phyloP scores from a whole-genome alignment of 2,329 filamentous ascomycete genomes.

The Monascus ruber region DNA sequence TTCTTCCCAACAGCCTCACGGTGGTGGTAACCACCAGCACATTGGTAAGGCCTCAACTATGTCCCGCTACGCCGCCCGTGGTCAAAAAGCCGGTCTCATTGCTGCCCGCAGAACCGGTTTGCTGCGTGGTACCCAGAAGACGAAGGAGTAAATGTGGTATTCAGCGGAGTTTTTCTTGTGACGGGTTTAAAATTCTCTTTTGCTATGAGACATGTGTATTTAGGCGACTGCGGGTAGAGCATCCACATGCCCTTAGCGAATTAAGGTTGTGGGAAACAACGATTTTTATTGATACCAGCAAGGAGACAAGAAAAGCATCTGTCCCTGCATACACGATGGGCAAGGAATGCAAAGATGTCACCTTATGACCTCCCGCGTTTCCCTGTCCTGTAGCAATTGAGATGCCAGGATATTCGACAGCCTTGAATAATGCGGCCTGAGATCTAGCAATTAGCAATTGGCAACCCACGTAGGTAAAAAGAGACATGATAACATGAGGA shows the following conservation, averaged over 20 bases:
- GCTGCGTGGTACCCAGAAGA: conserved; percentile 99
- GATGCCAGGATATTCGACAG: too few species aligned
- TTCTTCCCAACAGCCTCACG: conserved; percentile 52
- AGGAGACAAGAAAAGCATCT: background rate
- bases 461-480: too few species aligned
- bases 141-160: conserved; percentile 71
- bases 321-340: too few species aligned
- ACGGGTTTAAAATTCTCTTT: conserved; percentile 30
- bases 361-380: too few species aligned
- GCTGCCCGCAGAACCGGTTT: conserved; percentile 99
- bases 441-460: too few species aligned
- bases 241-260: conserved; percentile 28
- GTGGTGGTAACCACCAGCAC: conserved; percentile 99
- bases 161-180: conserved; percentile 50
- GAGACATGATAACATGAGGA: too few species aligned
- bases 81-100: conserved; percentile 99
- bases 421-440: too few species aligned
- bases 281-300: conserved; percentile 10
- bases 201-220: conserved; percentile 32
- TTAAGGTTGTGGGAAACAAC: conserved; percentile 29
- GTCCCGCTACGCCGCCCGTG: conserved; percentile 90
- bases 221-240: conserved; percentile 29
- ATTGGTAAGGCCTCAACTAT: conserved; percentile 99
- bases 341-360: too few species aligned
- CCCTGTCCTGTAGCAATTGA: too few species aligned